phyloP scores from a whole-genome alignment of 345 rosid species.

The Pugionium dolabratum region DNA sequence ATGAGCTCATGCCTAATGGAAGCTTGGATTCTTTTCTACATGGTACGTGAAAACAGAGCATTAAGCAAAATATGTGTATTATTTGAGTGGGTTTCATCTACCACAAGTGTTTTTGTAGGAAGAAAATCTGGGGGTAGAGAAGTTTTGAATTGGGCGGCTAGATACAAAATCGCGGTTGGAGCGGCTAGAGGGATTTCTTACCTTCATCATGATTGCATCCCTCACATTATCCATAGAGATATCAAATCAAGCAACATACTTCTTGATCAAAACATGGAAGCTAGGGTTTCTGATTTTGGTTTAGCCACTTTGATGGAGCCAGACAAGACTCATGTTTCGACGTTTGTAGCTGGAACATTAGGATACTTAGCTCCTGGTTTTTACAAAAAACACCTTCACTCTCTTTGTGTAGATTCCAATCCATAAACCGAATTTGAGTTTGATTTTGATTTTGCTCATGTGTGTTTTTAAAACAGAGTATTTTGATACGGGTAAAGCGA shows the following conservation, averaged over 20 bases:
- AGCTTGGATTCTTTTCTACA: conserved; percentile 62
- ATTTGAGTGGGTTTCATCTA: neutral
- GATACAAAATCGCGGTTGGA: conserved; percentile 74
- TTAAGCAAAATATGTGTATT: neutral
- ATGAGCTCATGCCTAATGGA: conserved; percentile 88
- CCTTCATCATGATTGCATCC: conserved; percentile 88
- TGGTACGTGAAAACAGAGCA: conserved; percentile 40
- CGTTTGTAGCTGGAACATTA: conserved; percentile 78
- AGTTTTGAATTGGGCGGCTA: conserved; percentile 60
- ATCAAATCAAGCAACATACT: conserved; percentile 81
- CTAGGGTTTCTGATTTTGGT: conserved; percentile 84
- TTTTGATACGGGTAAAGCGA: conserved; percentile 80
- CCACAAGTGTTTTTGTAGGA: conserved; percentile 47
- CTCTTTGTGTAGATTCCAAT: neutral
- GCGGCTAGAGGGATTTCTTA: conserved; percentile 88
- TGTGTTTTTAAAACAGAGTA: conserved; percentile 52
- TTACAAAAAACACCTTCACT: neutral
- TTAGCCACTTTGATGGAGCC: conserved; percentile 81
- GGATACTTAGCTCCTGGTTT: conserved; percentile 88
- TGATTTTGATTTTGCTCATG: neutral
- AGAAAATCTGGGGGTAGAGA: conserved; percentile 39
- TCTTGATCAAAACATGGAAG: conserved; percentile 81
- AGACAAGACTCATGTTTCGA: conserved; percentile 82
- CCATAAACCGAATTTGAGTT: neutral
- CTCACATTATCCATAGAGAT: conserved; percentile 87